Conservation (phyloP, 495 filamentous ascomycete genomes). For the Talaromyces trachyspermus region DNA sequence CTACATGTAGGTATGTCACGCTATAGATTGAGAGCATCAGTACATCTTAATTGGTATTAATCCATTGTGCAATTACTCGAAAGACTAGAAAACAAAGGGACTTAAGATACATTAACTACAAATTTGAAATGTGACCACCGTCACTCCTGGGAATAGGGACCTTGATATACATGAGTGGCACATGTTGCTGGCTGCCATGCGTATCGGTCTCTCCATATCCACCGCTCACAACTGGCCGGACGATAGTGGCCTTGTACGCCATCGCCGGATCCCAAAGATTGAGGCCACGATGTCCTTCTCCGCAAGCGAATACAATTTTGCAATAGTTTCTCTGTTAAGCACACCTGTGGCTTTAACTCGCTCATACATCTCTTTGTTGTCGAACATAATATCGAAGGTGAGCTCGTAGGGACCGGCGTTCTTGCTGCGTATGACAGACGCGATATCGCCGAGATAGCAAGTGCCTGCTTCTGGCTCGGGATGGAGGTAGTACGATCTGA, state of each 20-base stretch:
- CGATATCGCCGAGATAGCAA: slow-evolving; percentile 21
- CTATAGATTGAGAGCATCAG: no score
- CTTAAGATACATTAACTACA: no score
- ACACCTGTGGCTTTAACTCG: slow-evolving; percentile 25
- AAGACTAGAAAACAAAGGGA: no score
- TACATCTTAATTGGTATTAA: no score
- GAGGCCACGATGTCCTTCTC: slow-evolving; percentile 26
- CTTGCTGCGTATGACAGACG: slow-evolving; percentile 41
- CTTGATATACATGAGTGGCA: slow-evolving; percentile 6
- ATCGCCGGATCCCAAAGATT: slow-evolving; percentile 36
- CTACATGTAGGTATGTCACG: no score
- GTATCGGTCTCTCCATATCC: slow-evolving; percentile 11
- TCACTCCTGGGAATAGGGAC: no score
- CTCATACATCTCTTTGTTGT: slow-evolving; percentile 20
- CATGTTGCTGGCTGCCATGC: slow-evolving; percentile 10
- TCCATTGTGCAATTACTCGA: no score
- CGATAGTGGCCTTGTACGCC: slow-evolving; percentile 39
- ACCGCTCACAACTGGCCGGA: slow-evolving; percentile 13
- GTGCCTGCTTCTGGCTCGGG: slow-evolving; percentile 7
- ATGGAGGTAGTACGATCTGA: not conserved
- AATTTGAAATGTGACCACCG: no score
- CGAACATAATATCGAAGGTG: slow-evolving; percentile 45
- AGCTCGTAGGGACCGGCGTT: slow-evolving; percentile 45
- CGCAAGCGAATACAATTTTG: slow-evolving; percentile 22
- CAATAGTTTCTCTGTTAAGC: slow-evolving; percentile 22